These are phyloP conservation scores for Thelonectria discophora DNA, from an alignment of 2,329 filamentous ascomycete species.

Conservation along the genomic window DNA sequence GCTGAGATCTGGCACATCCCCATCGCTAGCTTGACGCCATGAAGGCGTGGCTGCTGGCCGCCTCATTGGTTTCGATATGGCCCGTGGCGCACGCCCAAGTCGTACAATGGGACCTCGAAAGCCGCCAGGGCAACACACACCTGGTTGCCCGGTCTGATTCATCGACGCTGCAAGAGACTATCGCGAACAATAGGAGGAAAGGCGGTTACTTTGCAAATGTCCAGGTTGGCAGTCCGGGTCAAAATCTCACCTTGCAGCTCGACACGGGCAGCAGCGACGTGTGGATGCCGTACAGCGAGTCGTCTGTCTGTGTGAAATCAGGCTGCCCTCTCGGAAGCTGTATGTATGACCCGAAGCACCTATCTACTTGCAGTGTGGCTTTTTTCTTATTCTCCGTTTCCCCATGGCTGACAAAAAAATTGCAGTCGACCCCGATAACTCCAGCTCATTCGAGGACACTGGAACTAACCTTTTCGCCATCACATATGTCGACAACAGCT, in stretches of 20 bases:
- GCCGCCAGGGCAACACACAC: constrained; percentile 43
- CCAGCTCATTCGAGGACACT: constrained; percentile 56
- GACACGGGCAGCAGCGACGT: constrained; percentile 74
- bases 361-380: constrained; percentile 9
- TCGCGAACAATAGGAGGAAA: constrained; percentile 54
- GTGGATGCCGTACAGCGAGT: constrained; percentile 60
- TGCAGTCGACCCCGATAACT: constrained; percentile 57
- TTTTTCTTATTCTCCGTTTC: neutral
- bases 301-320: constrained; percentile 51
- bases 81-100: constrained; percentile 44
- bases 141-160: constrained; percentile 50
- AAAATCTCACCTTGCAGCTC: constrained; percentile 66
- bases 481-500: constrained; percentile 68
- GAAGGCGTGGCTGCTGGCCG: constrained; percentile 35
- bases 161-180: constrained; percentile 51
- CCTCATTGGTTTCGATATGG: constrained; percentile 37
- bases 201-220: constrained; percentile 67
- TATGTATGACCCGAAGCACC: constrained; percentile 43
- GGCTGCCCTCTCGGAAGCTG: constrained; percentile 58
- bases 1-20: neutral
- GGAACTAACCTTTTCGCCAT: constrained; percentile 62
- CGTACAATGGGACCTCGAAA: constrained; percentile 60
- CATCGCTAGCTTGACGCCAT: constrained; percentile 31
- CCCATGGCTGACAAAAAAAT: constrained; percentile 34
- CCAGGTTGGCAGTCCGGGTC: constrained; percentile 64